Conservation (phyloP, 805 yeast species). For the Saccharomycopsis fodiens region DNA sequence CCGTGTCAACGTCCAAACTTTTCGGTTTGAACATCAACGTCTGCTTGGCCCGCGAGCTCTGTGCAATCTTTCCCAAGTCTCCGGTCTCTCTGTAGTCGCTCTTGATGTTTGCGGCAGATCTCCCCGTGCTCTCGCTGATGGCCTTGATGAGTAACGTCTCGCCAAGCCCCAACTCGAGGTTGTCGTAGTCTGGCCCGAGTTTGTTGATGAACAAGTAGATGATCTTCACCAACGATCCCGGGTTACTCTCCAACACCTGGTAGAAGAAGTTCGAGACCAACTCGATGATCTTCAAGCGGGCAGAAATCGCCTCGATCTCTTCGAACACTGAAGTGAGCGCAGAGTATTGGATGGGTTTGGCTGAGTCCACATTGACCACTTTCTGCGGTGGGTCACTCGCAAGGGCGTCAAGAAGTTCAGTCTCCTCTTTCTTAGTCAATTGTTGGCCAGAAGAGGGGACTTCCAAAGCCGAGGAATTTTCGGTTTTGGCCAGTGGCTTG, state of each 20-base stretch:
- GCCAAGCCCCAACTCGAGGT: slow-evolving; percentile 88
- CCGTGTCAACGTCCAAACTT: slow-evolving; percentile 64
- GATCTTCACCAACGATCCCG: slow-evolving; percentile 52
- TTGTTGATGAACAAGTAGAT: slow-evolving; percentile 83
- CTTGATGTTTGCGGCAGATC: slow-evolving; percentile 62
- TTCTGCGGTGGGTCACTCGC: slow-evolving; percentile 4
- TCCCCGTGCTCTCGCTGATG: slow-evolving; percentile 82
- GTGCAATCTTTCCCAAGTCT: slow-evolving; percentile 87
- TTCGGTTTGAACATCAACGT: slow-evolving; percentile 91
- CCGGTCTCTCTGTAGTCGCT: slow-evolving; percentile 73
- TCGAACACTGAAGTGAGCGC: slow-evolving; percentile 62
- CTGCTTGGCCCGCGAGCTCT: slow-evolving; percentile 73
- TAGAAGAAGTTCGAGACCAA: slow-evolving; percentile 66
- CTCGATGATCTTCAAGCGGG: slow-evolving; percentile 74
- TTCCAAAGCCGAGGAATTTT: too few relatives aligned
- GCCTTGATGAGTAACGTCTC: slow-evolving; percentile 86
- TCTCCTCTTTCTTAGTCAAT: neutral
- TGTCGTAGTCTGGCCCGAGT: slow-evolving; percentile 94
- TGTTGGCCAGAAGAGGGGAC: neutral
- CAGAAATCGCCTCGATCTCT: slow-evolving; percentile 69
- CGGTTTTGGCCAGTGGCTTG: too few relatives aligned
- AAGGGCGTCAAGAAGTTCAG: neutral
- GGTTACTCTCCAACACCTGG: slow-evolving; percentile 49
- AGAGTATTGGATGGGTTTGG: slow-evolving; percentile 29
- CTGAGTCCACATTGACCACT: neutral